A percentile compares a stretch with the other conserved stretches of the same genome.
phyloP scores from a whole-genome alignment of 2,329 filamentous ascomycete genomes.

The Paraphoma chrysanthemicola region DNA sequence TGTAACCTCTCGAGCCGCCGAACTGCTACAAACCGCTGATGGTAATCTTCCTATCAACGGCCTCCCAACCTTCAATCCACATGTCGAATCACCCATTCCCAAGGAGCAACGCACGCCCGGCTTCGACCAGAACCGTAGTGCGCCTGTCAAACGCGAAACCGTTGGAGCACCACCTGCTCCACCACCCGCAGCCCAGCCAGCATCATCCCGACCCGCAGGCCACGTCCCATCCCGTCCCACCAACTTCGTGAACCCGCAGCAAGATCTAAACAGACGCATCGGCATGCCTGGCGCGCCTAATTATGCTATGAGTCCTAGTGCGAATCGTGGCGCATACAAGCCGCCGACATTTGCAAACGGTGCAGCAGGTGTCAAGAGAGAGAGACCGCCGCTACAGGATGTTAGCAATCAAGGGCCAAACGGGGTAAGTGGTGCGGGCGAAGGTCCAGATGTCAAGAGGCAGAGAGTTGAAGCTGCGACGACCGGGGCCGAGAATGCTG shows the following conservation, averaged over 20 bases:
- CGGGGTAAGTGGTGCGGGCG: conserved; percentile 13
- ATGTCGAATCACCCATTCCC: conserved; percentile 69
- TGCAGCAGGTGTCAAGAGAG: conserved; percentile 29
- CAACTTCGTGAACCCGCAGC: conserved; percentile 58
- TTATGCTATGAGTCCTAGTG: conserved; percentile 50
- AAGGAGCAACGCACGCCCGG: conserved; percentile 81
- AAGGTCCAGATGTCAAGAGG: conserved; percentile 51
- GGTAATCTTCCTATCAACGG: conserved; percentile 34
- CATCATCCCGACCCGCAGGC: conserved; percentile 16
- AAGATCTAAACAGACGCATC: conserved; percentile 55
- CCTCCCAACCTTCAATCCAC: conserved; percentile 56
- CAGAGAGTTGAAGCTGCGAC: conserved; percentile 39
- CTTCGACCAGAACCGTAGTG: conserved; percentile 79
- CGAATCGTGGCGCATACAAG: conserved; percentile 55
- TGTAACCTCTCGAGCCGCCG: conserved; percentile 54
- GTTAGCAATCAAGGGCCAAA: conserved; percentile 53
- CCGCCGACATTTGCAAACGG: conserved; percentile 47
- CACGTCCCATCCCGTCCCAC: conserved; percentile 25
- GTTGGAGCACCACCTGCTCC: conserved; percentile 28
- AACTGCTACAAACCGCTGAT: conserved; percentile 47
- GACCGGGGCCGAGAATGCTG: conserved; percentile 29
- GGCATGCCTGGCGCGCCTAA: conserved; percentile 54
- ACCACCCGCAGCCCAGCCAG: conserved; percentile 14
- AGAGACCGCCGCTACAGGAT: conserved; percentile 51
- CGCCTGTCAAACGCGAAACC: conserved; percentile 68